Conservation (phyloP, 768 basidiomycete genomes). For the Pulveroboletus sp. region DNA sequence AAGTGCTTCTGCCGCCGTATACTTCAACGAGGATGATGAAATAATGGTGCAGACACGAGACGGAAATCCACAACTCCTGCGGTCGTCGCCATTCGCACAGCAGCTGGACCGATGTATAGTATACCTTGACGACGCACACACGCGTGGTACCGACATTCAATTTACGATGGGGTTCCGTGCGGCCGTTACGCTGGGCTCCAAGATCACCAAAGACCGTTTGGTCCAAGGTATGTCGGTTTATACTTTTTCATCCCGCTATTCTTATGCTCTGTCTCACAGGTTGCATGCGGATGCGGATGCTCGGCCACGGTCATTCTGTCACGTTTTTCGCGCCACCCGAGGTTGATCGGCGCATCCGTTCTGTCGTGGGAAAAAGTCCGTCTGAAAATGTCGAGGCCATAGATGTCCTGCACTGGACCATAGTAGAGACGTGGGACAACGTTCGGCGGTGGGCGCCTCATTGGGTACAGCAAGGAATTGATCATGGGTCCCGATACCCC, state of each 20-base stretch:
- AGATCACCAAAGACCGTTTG: slow-evolving; percentile 48
- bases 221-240: slow-evolving; percentile 34
- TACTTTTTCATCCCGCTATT: no score
- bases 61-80: neutral
- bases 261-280: neutral
- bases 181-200: no score
- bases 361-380: neutral
- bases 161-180: slow-evolving; percentile 37
- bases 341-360: neutral
- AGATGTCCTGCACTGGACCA: slow-evolving; percentile 46
- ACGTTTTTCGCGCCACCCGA: neutral
- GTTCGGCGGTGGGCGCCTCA: slow-evolving; percentile 35
- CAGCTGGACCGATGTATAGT: no score
- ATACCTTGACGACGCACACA: slow-evolving; percentile 54
- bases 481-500: neutral
- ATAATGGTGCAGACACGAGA: neutral
- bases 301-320: neutral
- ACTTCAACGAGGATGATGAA: no score
- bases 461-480: slow-evolving; percentile 37
- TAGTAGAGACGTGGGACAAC: no score
- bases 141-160: slow-evolving; percentile 48
- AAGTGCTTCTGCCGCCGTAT: slow-evolving; percentile 41
- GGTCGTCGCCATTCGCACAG: no score
- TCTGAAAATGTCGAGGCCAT: slow-evolving; percentile 9
- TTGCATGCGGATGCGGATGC: neutral